phyloP scores from a whole-genome alignment of 495 filamentous ascomycete species.

The Penicillium atrosanguineum region DNA sequence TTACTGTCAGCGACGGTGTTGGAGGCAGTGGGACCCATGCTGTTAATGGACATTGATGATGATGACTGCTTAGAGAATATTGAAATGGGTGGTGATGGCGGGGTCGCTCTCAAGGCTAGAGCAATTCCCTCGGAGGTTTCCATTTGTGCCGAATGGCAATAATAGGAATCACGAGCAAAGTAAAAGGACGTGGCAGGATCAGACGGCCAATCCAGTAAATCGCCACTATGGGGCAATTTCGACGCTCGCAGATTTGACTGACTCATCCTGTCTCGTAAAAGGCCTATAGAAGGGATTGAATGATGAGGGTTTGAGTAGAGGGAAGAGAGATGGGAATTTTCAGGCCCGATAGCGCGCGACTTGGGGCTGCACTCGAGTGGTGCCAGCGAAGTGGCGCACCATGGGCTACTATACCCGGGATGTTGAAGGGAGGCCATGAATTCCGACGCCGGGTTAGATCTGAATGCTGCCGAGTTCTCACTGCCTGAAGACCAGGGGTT shows the following conservation, averaged over 20 bases:
- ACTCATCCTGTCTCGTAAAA: background rate
- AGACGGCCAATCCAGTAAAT: background rate
- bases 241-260: background rate
- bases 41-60: background rate
- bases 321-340: conserved; percentile 5
- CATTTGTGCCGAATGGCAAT: background rate
- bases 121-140: background rate
- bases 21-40: conserved; percentile 13
- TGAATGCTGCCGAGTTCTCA: conserved; percentile 26
- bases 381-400: background rate
- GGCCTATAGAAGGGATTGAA: background rate
- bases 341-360: conserved; percentile 6
- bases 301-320: background rate
- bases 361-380: conserved; percentile 13
- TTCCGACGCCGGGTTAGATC: conserved; percentile 20
- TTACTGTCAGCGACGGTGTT: conserved; percentile 5
- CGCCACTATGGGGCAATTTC: background rate
- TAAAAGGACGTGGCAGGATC: background rate
- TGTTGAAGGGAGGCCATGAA: conserved; percentile 21
- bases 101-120: background rate
- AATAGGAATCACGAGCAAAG: background rate
- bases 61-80: conserved; percentile 22
- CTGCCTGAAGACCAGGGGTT: conserved; percentile 11
- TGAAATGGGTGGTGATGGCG: conserved; percentile 24
- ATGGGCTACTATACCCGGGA: conserved; percentile 10